Conservation (phyloP, 306 rosid genomes). For the Fragaria ananassa region DNA sequence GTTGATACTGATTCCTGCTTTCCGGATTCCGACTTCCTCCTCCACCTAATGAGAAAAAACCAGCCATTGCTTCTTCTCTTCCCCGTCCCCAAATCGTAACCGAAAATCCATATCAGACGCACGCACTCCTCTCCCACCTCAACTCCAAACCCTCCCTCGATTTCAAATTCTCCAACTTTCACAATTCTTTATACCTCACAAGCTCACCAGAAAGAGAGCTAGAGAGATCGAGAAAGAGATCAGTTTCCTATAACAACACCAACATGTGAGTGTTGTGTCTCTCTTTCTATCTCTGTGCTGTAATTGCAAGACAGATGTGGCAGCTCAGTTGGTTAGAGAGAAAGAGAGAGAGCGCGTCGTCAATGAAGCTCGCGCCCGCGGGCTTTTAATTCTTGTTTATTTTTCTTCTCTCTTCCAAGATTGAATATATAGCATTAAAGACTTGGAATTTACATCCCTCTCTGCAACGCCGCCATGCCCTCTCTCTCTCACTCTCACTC, state of each 20-base stretch:
- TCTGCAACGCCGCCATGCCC: constrained; percentile 18
- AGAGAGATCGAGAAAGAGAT: not conserved
- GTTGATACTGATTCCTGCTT: constrained; percentile 3
- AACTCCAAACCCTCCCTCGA: constrained; percentile 8
- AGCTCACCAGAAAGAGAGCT: not conserved
- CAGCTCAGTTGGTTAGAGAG: not conserved
- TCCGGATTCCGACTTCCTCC: constrained; percentile 27
- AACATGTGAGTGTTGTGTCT: constrained; percentile 6
- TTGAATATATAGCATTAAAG: not conserved
- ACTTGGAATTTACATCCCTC: constrained; percentile 7
- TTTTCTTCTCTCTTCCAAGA: not conserved
- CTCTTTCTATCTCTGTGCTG: not conserved
- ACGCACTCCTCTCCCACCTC: constrained; percentile 16
- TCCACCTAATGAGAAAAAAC: constrained; percentile 79
- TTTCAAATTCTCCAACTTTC: not conserved
- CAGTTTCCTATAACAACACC: not conserved
- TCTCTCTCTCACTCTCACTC: constrained; percentile 24
- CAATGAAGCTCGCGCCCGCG: not conserved
- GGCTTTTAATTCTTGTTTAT: not conserved
- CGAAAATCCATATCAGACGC: constrained; percentile 73
- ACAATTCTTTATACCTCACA: not conserved
- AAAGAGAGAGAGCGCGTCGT: not conserved
- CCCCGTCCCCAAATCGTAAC: constrained; percentile 41
- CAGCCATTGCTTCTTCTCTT: constrained; percentile 58
- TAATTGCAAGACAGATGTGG: constrained; percentile 5